Base-by-base conservation (phyloP, 306 rosid species). In the Citrullus colocynthis region DNA sequence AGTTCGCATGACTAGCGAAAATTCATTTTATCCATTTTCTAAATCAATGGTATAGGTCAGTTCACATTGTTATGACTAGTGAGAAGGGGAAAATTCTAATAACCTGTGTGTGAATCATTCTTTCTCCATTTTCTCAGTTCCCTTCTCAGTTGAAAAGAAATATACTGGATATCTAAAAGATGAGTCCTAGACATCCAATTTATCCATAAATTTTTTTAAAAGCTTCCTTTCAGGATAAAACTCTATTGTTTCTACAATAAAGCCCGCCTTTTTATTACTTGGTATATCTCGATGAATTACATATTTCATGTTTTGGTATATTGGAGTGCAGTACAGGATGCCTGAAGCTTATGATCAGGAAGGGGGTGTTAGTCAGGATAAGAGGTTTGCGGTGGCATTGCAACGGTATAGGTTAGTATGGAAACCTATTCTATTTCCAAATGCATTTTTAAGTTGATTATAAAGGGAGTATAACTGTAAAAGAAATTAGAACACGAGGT, bases 311-410 rank as follows among this genome's bases (percentile, higher is more conserved):
- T 59, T 61, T 36, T 61, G 79, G 37, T 79, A 73, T 78, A 83
- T 82, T 28, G 77, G 78, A 85, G 83, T 77, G 83, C 94, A 94
- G 97, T 95, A 95, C 80, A 88, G 93, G 83, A 92, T 95, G 88
- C 97, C 99, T 0, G 97, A 95, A 1, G 99, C 99, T 57, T 92
- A 92, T 85, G 99, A 95, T 81, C 85, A 85, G 74, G 97, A 92
- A 11, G 95, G 97, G 34, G 90, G 79, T n/a, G 88, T 93, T 81
- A 88, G 83, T 81, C 98, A 93, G 85, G 98, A 93, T 78, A 92
- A 88, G 83, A 84, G 99, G 81, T 95, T 95, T 89, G 77, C 96
- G 67, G 97, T 90, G 81, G 97, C 92, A 39, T 0, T 82, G 69
- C 90, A 88, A 81, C 90, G 91, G 36, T 85, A 88, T 85, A 90